Conservation (phyloP, 306 rosid species). For the Hippophae gyantsensis region DNA sequence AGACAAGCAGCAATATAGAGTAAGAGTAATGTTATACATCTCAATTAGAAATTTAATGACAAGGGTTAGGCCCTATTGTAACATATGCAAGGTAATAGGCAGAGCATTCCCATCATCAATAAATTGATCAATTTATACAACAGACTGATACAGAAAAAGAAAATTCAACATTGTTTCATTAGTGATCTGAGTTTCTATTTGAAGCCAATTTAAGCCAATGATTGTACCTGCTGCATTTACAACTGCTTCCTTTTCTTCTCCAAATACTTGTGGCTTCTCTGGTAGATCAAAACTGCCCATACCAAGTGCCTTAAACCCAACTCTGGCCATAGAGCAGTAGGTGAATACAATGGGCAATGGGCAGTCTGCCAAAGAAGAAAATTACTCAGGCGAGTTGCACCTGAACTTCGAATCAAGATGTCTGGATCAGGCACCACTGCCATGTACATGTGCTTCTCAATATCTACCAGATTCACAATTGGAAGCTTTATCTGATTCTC, state of each 20-base stretch:
- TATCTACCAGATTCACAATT: constrained; percentile 38
- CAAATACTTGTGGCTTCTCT: constrained; percentile 41
- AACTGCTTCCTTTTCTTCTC: constrained; percentile 49
- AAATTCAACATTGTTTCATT: neutral
- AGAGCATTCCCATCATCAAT: no score
- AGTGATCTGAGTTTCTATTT: constrained; percentile 16
- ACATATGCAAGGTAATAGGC: no score
- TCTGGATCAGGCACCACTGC: constrained; percentile 73
- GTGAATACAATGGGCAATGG: constrained; percentile 52
- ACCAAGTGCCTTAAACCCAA: constrained; percentile 57
- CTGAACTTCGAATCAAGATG: constrained; percentile 52
- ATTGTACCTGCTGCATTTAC: neutral
- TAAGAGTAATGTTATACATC: no score
- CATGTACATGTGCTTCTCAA: constrained; percentile 66
- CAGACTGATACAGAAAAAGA: no score
- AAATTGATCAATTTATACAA: no score
- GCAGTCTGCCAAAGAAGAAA: constrained; percentile 78
- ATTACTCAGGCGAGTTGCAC: constrained; percentile 63
- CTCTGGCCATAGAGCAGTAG: constrained; percentile 72
- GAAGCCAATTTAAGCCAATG: neutral
- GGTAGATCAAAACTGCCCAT: constrained; percentile 57
- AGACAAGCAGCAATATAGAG: no score
- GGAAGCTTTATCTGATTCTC: constrained; percentile 22
- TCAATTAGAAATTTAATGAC: no score
- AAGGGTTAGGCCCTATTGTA: no score